These are phyloP conservation scores for Cladochytrium replicatum DNA, from an alignment of 192 early-diverging fungal genomes.

Conservation along the genomic window DNA sequence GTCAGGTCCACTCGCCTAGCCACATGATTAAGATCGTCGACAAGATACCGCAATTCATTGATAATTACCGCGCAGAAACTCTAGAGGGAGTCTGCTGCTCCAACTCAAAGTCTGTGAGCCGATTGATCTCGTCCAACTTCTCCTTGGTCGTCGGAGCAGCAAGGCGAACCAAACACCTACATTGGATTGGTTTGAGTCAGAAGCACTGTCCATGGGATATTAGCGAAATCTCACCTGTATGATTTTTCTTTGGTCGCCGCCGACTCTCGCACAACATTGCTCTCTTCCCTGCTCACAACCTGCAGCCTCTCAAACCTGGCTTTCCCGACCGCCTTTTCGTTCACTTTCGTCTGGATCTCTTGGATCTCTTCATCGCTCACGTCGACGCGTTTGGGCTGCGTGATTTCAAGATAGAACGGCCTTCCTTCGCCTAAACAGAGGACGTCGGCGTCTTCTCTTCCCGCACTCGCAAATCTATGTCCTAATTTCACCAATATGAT, in stretches of 20 bases:
- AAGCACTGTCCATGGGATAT: background rate
- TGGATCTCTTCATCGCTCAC: conserved; percentile 14
- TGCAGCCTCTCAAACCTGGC: conserved; percentile 26
- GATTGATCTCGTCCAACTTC: conserved; percentile 9
- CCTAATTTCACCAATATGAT: conserved; percentile 18
- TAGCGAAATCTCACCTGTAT: conserved; percentile 20
- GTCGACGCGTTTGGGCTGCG: conserved; percentile 54
- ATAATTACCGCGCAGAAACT: conserved; percentile 27
- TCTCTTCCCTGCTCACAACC: conserved; percentile 18
- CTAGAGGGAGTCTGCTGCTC: conserved; percentile 38
- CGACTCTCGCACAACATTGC: conserved; percentile 29
- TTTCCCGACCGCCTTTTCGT: conserved; percentile 18
- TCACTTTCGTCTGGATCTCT: conserved; percentile 25
- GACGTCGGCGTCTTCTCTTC: conserved; percentile 90
- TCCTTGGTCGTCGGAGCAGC: conserved; percentile 9
- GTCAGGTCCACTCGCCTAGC: conserved; percentile 29
- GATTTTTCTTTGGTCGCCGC: conserved; percentile 38
- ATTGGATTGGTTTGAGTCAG: background rate
- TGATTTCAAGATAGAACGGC: conserved; percentile 83
- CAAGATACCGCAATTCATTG: background rate
- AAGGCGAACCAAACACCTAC: conserved; percentile 23
- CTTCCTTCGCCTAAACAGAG: conserved; percentile 86
- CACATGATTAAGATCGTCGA: background rate
- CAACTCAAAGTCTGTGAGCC: conserved; percentile 19
- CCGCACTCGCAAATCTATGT: conserved; percentile 73